phyloP scores from a whole-genome alignment of 169 alveolate species.

The Plasmodium cynomolgi region DNA sequence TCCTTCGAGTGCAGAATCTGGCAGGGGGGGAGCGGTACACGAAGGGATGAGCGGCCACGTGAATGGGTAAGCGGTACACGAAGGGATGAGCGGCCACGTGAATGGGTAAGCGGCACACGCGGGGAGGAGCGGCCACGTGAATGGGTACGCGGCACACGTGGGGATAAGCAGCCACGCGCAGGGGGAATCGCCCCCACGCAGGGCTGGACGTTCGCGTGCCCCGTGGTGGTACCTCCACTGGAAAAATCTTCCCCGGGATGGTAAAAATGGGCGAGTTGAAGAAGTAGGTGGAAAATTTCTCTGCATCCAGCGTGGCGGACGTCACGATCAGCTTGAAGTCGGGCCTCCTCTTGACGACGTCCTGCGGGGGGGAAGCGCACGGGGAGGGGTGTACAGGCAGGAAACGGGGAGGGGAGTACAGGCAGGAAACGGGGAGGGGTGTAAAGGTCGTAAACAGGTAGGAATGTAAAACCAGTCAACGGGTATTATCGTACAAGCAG shows the following conservation, averaged over 20 bases:
- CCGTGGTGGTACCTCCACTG: slow-evolving; percentile 92
- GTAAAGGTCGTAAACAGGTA: too few relatives aligned
- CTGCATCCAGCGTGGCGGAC: slow-evolving; percentile 98
- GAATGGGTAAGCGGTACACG: background rate
- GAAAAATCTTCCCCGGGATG: slow-evolving; percentile 99
- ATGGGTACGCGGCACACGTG: background rate
- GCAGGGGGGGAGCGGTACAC: background rate
- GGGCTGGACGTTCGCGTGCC: background rate
- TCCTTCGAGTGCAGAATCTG: slow-evolving; percentile 92
- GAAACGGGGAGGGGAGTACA: background rate
- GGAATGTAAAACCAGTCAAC: slow-evolving; percentile 36
- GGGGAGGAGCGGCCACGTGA: background rate
- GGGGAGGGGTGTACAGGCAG: background rate
- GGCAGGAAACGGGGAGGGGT: background rate
- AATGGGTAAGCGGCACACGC: background rate
- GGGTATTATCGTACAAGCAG: background rate
- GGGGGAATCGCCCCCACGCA: too few relatives aligned
- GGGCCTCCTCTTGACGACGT: slow-evolving; percentile 92
- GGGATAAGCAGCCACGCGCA: background rate
- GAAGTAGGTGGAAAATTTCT: slow-evolving; percentile 96
- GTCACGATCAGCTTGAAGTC: slow-evolving; percentile 98
- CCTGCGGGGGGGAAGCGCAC: slow-evolving; percentile 74
- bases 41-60: background rate
- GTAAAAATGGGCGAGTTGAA: slow-evolving; percentile 97
- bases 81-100: background rate